Conservation (phyloP, 2,329 filamentous ascomycete genomes). For the Pochonia chlamydosporia region DNA sequence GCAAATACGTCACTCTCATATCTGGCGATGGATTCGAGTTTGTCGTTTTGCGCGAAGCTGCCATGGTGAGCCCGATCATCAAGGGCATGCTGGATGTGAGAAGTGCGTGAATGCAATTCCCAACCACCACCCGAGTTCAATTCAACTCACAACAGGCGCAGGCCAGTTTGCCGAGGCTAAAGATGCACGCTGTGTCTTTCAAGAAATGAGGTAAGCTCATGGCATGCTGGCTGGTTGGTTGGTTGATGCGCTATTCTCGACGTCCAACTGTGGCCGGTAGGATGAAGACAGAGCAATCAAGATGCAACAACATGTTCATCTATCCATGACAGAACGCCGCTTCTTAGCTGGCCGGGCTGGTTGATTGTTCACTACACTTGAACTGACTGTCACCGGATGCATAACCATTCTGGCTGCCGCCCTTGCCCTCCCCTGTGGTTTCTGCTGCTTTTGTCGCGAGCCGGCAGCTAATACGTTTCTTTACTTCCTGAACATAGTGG, state of each 20-base stretch:
- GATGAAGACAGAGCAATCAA: conserved; percentile 33
- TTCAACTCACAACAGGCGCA: conserved; percentile 24
- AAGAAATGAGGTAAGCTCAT: conserved; percentile 64
- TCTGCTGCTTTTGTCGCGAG: conserved; percentile 2
- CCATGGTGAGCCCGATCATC: conserved; percentile 64
- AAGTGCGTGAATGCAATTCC: conserved; percentile 38
- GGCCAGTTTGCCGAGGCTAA: conserved; percentile 61
- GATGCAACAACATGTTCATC: conserved; percentile 25
- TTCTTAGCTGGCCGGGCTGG: conserved; percentile 31
- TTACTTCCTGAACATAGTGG: conserved; percentile 46
- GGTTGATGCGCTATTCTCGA: not conserved
- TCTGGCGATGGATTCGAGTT: conserved; percentile 74
- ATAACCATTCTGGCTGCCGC: conserved; percentile 5
- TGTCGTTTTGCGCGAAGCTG: conserved; percentile 65
- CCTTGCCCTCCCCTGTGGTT: not conserved
- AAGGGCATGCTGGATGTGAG: conserved; percentile 68
- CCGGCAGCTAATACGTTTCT: conserved; percentile 8
- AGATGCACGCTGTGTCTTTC: conserved; percentile 59
- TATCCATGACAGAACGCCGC: conserved; percentile 38
- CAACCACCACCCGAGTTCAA: not conserved
- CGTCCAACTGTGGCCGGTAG: conserved; percentile 11
- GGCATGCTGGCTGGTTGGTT: not conserved
- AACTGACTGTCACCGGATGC: conserved; percentile 40
- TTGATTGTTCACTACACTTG: conserved; percentile 58
- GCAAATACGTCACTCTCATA: conserved; percentile 72